Conservation (phyloP, 805 yeast species). For the Yarrowia sp. region DNA sequence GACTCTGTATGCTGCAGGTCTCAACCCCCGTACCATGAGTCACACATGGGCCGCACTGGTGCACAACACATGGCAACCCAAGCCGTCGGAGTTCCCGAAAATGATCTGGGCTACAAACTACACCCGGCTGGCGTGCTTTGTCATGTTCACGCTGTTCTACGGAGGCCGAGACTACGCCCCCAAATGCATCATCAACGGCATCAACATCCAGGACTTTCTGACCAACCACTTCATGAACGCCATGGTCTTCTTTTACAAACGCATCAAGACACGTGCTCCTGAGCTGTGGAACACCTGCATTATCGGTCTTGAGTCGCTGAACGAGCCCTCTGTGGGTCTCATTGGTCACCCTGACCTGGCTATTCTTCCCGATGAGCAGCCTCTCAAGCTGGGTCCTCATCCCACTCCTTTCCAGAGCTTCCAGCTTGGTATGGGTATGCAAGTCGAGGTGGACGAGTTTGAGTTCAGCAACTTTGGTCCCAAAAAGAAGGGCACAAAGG, state of each 20-base stretch:
- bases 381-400: conserved; percentile 71
- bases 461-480: conserved; percentile 77
- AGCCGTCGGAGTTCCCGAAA: conserved; percentile 57
- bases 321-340: conserved; percentile 80
- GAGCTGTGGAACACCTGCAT: conserved; percentile 44
- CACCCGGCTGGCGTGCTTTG: conserved; percentile 65
- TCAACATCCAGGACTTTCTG: conserved; percentile 73
- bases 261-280: conserved; percentile 46
- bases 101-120: conserved; percentile 95
- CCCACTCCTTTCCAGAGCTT: conserved; percentile 79
- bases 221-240: conserved; percentile 62
- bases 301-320: conserved; percentile 75
- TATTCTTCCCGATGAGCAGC: conserved; percentile 53
- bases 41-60: conserved; percentile 76
- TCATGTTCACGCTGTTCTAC: conserved; percentile 84
- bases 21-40: conserved; percentile 66
- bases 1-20: conserved; percentile 89
- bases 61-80: conserved; percentile 51
- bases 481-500: conserved; percentile 53
- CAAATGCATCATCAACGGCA: conserved; percentile 63
- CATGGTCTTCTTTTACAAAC: conserved; percentile 48
- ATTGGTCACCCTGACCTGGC: conserved; percentile 61
- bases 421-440: conserved; percentile 73
- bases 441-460: conserved; percentile 66
- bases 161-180: conserved; percentile 79